Evolutionary conservation across 495 filamentous ascomycete genomes (phyloP).

Genomic region (Hyaloscypha finlandica): DNA sequence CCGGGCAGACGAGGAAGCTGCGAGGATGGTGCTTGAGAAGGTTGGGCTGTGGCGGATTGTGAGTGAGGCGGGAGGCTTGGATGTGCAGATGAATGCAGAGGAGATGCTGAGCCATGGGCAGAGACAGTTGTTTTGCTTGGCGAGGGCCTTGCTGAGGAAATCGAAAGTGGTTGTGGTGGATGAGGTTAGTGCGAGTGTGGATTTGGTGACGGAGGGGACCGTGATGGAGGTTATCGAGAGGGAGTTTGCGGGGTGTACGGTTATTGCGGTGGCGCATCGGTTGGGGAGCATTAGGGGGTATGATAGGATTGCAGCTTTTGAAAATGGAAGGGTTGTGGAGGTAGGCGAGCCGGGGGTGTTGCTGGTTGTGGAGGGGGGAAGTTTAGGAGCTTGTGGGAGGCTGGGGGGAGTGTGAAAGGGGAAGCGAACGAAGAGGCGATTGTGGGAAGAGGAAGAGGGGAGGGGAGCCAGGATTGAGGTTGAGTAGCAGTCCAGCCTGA

Average conservation of each 20-base stretch:
- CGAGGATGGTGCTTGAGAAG: constrained; percentile 35
- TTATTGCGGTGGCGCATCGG: constrained; percentile 94
- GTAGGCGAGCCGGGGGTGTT: constrained; percentile 71
- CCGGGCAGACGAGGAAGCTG: constrained; percentile 37
- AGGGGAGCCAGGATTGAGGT: too few species aligned
- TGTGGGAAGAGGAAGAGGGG: too few species aligned
- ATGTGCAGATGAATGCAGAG: constrained; percentile 39
- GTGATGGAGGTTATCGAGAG: constrained; percentile 63
- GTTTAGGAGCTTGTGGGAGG: constrained; percentile 16
- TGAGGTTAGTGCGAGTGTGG: constrained; percentile 72
- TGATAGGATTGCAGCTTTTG: constrained; percentile 84
- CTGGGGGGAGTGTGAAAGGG: background rate
- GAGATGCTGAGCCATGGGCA: constrained; percentile 43
- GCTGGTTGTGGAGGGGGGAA: constrained; percentile 36
- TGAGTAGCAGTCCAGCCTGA: too few species aligned
- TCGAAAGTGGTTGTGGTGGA: constrained; percentile 44
- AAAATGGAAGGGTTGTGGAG: constrained; percentile 69
- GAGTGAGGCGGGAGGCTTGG: constrained; percentile 35
- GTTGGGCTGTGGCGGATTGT: constrained; percentile 40
- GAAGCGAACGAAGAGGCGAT: too few species aligned
- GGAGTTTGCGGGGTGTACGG: constrained; percentile 83
- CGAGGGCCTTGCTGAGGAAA: constrained; percentile 38
- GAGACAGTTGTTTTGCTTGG: constrained; percentile 48
- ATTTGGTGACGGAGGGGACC: constrained; percentile 86
- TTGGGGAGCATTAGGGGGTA: constrained; percentile 94